Base-by-base conservation (phyloP, 192 early-diverging fungal species). In the Entomortierella chlamydospora region DNA sequence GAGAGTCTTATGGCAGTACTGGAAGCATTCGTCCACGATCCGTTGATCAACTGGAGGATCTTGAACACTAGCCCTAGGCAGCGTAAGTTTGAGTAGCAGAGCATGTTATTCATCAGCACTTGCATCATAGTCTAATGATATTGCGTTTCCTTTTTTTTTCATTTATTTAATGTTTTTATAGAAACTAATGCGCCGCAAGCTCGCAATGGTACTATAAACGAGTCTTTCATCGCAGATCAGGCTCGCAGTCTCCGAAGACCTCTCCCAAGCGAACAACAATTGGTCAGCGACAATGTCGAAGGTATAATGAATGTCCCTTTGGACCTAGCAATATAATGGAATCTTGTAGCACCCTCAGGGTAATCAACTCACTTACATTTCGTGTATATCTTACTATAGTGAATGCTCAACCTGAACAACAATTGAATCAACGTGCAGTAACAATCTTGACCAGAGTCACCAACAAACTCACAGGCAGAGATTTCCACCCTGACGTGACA, bases 21-120 rank as follows among this genome's bases (percentile, higher is more conserved):
- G 25, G 97, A 99, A 70, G 96, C 97, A 9, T 99, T 99, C 85
- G 95, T 99, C 1, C 94, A 97, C 81, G 97, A 99, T 70, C 97
- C 97, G 10, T 69, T 97, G 53, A 93, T 97, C 76, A 95, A 95
- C 68, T 95, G 94, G 95, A 87, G 94, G 66, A 84, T 97, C 53
- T 74, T 93, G 59, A 58, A 82, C n/a, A 70, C 76, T 12, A 87
- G 84, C 64, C 87, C 85, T 23, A 56, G 68, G 30, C 57, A 66
- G 34, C 64, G 64, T 66, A 66, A 57, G 53, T 54, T 39, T 10
- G 10, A 10, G 10, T 0, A n/a, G n/a, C 4, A 31, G 28, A 11
- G 18, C 15, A 12, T 54, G 26, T 4, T 54, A 26, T 26, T 54
- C 4, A 15, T 28, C 7, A 25, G 4, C 6, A 26, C 10, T 13